Conservation (phyloP, 2,329 filamentous ascomycete genomes). For the Pseudonectria foliicola region DNA sequence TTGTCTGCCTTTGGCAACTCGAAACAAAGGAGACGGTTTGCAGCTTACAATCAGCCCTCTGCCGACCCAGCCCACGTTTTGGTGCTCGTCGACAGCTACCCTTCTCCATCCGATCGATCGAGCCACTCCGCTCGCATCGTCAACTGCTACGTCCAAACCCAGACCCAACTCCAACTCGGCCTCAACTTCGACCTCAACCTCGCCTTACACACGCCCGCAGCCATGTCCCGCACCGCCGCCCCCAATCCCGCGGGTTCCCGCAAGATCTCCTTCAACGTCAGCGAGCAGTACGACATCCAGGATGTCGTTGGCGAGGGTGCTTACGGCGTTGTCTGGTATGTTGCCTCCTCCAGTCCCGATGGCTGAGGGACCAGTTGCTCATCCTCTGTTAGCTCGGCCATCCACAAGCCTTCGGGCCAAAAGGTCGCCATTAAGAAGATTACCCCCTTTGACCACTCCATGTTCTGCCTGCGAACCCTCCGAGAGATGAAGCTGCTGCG, state of each 20-base stretch:
- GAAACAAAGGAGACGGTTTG: too few species aligned
- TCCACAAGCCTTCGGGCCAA: constrained; percentile 96
- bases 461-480: constrained; percentile 94
- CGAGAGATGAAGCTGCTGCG: constrained; percentile 98
- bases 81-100: too few species aligned
- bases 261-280: constrained; percentile 99
- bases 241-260: constrained; percentile 59
- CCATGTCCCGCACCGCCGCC: constrained; percentile 49
- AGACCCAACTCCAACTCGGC: too few species aligned
- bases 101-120: too few species aligned
- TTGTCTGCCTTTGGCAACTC: too few species aligned
- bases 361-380: constrained; percentile 1
- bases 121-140: too few species aligned
- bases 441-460: constrained; percentile 96
- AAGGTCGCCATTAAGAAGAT: constrained; percentile 99
- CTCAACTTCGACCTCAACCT: too few species aligned
- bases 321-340: constrained; percentile 96
- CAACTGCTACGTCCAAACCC: too few species aligned
- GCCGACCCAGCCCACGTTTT: too few species aligned
- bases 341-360: constrained; percentile 12
- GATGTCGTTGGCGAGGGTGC: constrained; percentile 98
- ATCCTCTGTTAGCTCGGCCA: constrained; percentile 62
- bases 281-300: constrained; percentile 98
- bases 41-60: too few species aligned
- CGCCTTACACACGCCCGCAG: background rate